Base-by-base conservation (phyloP, 139 green algal species). In the Deuterostichococcus epilithicus region DNA sequence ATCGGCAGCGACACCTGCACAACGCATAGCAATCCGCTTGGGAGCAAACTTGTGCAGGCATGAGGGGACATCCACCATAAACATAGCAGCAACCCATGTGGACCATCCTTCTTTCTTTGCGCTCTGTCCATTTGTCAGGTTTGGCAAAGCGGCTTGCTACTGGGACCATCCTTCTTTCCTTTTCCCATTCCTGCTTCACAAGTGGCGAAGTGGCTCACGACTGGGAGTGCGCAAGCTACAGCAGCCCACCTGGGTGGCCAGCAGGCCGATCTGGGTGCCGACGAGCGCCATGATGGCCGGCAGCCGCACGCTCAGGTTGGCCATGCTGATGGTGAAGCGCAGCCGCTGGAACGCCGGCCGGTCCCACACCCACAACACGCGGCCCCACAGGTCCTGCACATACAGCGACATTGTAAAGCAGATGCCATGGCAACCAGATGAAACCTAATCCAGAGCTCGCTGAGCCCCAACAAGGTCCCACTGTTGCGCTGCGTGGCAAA, bases 1-100 rank as follows among this genome's bases (percentile, higher is more conserved):
- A 95, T 92, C n/a, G 91, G 91, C 65, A 95, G 84, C 35, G 83
- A 90, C 32, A 95, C 81, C 75, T 90, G 76, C 70, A 45, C 22
- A 25, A 33, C 32, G 13, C 36, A 68, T 30, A 13, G 28, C n/a
- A 18, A 47, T 72, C 28, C 28, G 52, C 52, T n/a, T 72, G 67
- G 34, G 67, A 47, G 22, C 63, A 70, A 34, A 26, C 63, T 26
- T 70, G 26, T 37, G 28, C 63, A 34, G 58, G 26, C 25, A 67
- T 67, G 1, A 2, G 28, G 58, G 52, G 52, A 66, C 52, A n/a
- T 66, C 52, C 52, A 66, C 52, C 20, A n/a, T 20, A 66, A 60
- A 13, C 13, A 13, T 18, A 26, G 45, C 45, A 18, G 15, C 45
- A 60, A 60, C 18, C 15, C 45, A 60, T 60, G 18, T 60, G 15